Conservation (phyloP, 345 rosid species). For the Moricandia arvensis region DNA sequence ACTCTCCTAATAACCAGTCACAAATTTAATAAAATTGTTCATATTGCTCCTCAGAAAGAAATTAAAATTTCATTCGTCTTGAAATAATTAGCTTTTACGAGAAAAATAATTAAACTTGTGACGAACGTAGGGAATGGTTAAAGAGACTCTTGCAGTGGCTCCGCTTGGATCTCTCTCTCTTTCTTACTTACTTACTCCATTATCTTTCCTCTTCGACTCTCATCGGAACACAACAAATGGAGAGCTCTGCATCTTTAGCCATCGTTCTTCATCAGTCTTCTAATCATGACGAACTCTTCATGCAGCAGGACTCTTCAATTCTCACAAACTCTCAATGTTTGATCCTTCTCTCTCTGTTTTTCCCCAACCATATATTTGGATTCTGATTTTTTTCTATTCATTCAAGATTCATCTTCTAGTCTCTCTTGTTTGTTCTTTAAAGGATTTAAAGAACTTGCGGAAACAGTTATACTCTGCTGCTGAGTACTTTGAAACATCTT, state of each 20-base stretch:
- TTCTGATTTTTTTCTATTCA: neutral
- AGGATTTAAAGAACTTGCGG: constrained; percentile 81
- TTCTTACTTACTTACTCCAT: constrained; percentile 3
- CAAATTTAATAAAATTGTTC: neutral
- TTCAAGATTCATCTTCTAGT: constrained; percentile 14
- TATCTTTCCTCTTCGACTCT: neutral
- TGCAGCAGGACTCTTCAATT: constrained; percentile 67
- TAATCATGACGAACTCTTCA: constrained; percentile 62
- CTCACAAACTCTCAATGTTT: constrained; percentile 67
- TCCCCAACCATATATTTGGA: neutral
- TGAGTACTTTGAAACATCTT: constrained; percentile 72
- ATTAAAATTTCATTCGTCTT: neutral
- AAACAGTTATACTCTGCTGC: constrained; percentile 83
- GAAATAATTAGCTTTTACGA: neutral
- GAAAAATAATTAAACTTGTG: constrained; percentile 3
- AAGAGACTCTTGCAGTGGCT: constrained; percentile 15
- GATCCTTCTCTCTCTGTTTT: neutral
- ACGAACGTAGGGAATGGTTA: constrained; percentile 30
- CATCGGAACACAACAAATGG: constrained; percentile 14
- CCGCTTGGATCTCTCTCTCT: constrained; percentile 31
- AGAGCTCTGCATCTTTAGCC: constrained; percentile 47
- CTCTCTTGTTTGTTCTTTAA: constrained; percentile 5
- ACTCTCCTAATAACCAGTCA: neutral
- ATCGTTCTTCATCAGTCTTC: constrained; percentile 47
- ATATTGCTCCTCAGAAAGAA: neutral